Evolutionary conservation across 139 green algal genomes (phyloP).

Genomic region (Closterium sp.): DNA sequence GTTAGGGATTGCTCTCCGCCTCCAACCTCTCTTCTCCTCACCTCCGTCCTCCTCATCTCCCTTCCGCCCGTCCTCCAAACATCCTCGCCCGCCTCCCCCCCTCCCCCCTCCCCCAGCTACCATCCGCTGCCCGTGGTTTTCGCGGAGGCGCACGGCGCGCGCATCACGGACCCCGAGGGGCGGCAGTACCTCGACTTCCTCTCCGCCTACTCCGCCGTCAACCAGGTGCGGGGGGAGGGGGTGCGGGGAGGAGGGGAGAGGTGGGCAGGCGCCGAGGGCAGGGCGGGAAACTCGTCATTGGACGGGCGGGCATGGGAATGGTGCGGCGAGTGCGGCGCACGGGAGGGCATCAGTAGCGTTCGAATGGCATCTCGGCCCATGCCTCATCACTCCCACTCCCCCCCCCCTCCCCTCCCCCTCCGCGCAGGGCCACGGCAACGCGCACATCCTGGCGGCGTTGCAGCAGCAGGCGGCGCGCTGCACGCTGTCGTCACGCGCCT

Average conservation of each 20-base stretch:
- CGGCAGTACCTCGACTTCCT: constrained; percentile 56
- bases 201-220: constrained; percentile 76
- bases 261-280: not conserved
- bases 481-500: constrained; percentile 89
- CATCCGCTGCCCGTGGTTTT: constrained; percentile 55
- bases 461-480: constrained; percentile 77
- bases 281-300: not conserved
- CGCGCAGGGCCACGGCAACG: constrained; percentile 94
- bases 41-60: not conserved
- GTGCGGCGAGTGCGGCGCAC: no score
- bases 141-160: constrained; percentile 38
- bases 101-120: constrained; percentile 41
- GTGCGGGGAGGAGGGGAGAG: not conserved
- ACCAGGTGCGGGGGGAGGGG: constrained; percentile 36
- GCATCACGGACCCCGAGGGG: constrained; percentile 55
- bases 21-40: not conserved
- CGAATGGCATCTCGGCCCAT: no score
- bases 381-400: no score
- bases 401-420: not conserved
- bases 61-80: not conserved
- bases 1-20: not conserved
- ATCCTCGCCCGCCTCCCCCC: not conserved
- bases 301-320: no score
- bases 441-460: constrained; percentile 87
- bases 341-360: no score